Base-by-base conservation (phyloP, 441 rosid species). In the Euphorbia schlechtendalii region DNA sequence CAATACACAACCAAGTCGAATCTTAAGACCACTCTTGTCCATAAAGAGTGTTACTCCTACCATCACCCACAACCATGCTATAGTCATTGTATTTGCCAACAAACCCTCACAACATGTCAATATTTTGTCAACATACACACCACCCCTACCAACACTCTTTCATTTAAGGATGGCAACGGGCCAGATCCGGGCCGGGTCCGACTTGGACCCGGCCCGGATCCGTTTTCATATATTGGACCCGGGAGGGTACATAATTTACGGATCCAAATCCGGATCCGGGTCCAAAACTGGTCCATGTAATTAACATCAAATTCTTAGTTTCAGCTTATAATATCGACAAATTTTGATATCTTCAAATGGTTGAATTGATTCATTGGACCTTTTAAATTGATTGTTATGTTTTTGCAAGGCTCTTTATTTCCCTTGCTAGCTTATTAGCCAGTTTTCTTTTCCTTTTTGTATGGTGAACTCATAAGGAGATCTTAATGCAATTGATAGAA, bases 401-500 rank as follows among this genome's bases (percentile, higher is more conserved):
- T 41, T 25, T 41, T 13, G 17, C 9, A 15, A 12, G 27, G 32
- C 0, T 65, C 27, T 24, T 41, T 38, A 12, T 41, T 57, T 58
- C 22, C 51, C 18, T 45, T 14, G 51, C 20, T 48, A 48, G 53
- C 21, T 17, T 5, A 48, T 48, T 3, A 20, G 13, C 11, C 25
- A 51, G 7, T 38, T 28, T 25, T 36, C 10, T 27, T 12, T 46
- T 43, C 6, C 3, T 27, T 56, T 67, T 17, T 10, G 56, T 49
- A 48, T 49, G 58, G 20, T 65, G 69, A 40, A 46, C 54, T 63
- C 72, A 74, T 81, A 90, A 96, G 90, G 79, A 64, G 97, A 88
- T 80, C 76, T 84, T 17, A 95, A 90, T 66, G 72, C 85, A 18
- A 87, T 90, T 17, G 99, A 93, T 69, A 86, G 82, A 73, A 51